Conservation (phyloP, 441 rosid genomes). For the Viola pubescens region DNA sequence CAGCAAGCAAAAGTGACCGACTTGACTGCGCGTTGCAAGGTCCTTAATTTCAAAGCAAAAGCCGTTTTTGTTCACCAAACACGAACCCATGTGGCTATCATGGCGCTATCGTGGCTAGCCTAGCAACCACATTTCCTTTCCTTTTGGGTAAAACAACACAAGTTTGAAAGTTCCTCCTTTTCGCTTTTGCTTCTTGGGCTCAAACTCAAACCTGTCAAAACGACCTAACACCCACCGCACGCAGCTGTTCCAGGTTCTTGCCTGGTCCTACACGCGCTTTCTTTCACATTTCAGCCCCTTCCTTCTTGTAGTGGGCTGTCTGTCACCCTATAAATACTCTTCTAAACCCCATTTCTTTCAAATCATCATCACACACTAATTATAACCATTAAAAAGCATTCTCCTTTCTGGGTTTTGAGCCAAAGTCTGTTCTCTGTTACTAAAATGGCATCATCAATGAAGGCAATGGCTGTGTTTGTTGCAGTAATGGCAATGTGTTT, state of each 20-base stretch:
- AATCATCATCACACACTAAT: background rate
- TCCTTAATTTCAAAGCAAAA: no score
- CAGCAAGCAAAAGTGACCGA: no score
- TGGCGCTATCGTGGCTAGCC: no score
- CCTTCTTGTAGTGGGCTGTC: background rate
- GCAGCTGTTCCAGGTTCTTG: background rate
- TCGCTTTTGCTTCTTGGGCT: no score
- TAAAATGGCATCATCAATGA: constrained; percentile 6
- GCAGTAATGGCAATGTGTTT: constrained; percentile 4
- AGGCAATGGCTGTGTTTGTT: background rate
- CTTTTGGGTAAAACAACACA: no score
- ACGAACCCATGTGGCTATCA: no score
- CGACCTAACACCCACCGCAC: no score
- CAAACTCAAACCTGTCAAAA: no score
- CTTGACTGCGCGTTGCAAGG: no score
- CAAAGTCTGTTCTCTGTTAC: background rate
- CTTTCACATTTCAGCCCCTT: background rate
- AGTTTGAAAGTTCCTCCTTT: no score
- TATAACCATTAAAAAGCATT: background rate
- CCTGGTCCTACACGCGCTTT: background rate
- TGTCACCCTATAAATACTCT: background rate
- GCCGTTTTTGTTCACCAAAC: no score
- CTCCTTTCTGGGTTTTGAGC: background rate
- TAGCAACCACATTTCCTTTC: no score
- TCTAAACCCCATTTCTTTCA: background rate